Base-by-base conservation (phyloP, 164 flowering plant genomes). In the Chloranthus sessilifolius region DNA sequence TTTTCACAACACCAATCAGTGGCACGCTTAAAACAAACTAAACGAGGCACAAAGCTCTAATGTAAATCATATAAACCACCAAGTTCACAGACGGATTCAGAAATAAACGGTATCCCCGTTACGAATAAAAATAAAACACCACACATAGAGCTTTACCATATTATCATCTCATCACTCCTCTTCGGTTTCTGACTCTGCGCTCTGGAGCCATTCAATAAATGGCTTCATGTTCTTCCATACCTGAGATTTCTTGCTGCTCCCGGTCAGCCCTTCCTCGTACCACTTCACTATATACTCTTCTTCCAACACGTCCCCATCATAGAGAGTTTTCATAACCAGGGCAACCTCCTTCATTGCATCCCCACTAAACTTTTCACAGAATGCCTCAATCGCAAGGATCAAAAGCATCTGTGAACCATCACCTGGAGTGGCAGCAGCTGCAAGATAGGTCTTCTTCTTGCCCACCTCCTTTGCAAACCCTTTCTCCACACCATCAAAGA, bases 121-220 rank as follows among this genome's bases (percentile, higher is more conserved):
- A n/a, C n/a, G n/a, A n/a, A n/a, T n/a, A n/a, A n/a, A n/a, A n/a
- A n/a, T n/a, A n/a, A n/a, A n/a, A n/a, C n/a, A n/a, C n/a, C n/a
- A n/a, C n/a, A n/a, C n/a, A n/a, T n/a, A n/a, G n/a, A n/a, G n/a
- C n/a, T n/a, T n/a, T n/a, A n/a, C n/a, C n/a, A n/a, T n/a, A n/a
- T n/a, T n/a, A n/a, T n/a, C n/a, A n/a, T n/a, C n/a, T n/a, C n/a
- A 47, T 53, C 37, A 47, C 41, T 50, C 49, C 22, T 71, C 81
- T 14, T 85, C 94, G 0, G 86, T 44, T 31, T 82, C 94, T 2
- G 94, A 82, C 53, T 85, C 88, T 0, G 94, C 94, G 55, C 61
- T 82, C 78, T 77, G 80, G 10, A 84, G 79, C 92, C 92, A 84
- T 38, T 76, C 84, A 8, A 81, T 62, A 52, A 84, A 79, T 0